Conservation (phyloP, 495 filamentous ascomycete species). For the Hypoxylon perforatum region DNA sequence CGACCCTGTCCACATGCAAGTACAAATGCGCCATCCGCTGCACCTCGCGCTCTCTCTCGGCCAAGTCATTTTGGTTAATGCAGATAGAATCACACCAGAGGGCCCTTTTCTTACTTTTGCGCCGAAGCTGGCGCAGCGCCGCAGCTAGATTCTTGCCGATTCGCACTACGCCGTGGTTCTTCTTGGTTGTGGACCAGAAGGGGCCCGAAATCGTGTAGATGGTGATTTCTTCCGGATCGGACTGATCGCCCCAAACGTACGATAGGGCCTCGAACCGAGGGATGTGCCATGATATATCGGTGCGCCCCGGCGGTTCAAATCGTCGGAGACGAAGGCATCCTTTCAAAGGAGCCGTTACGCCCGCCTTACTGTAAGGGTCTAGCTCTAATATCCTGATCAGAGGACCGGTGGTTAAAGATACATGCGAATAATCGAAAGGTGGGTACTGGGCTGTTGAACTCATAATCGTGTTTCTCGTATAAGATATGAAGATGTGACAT, state of each 20-base stretch:
- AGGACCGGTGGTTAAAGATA: background rate
- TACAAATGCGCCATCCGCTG: constrained; percentile 1
- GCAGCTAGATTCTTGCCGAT: constrained; percentile 1
- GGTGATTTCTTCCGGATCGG: background rate
- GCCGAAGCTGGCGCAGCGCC: constrained; percentile 1
- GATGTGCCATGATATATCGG: constrained; percentile 4
- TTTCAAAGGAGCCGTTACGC: background rate
- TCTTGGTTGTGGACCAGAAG: background rate
- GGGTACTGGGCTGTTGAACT: background rate
- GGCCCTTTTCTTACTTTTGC: background rate
- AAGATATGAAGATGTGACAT: no score
- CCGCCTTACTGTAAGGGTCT: background rate
- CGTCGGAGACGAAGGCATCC: constrained; percentile 1
- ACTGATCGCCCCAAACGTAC: constrained; percentile 46
- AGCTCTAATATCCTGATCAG: constrained; percentile 2
- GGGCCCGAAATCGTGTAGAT: background rate
- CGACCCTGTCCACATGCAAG: background rate
- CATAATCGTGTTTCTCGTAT: background rate
- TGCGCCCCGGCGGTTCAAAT: constrained; percentile 1
- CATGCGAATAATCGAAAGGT: constrained; percentile 1
- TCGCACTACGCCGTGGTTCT: background rate
- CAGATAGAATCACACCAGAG: constrained; percentile 34
- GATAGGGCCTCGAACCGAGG: constrained; percentile 47
- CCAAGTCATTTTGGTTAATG: constrained; percentile 29
- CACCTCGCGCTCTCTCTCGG: constrained; percentile 15